phyloP scores from a whole-genome alignment of 345 rosid species.

The Boechera divaricarpa region DNA sequence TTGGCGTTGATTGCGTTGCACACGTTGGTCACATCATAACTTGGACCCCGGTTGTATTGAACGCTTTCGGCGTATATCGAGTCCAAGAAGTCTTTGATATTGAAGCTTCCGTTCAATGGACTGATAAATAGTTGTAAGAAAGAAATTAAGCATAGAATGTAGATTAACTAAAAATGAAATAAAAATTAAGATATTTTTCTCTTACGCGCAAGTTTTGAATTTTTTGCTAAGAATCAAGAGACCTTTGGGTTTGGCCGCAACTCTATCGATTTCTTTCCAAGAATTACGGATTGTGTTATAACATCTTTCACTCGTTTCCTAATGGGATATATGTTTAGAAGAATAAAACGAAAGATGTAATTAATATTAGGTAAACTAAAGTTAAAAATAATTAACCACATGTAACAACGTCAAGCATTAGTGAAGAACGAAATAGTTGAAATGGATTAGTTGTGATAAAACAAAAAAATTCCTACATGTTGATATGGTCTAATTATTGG shows the following conservation, averaged over 20 bases:
- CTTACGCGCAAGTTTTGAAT: slow-evolving; percentile 67
- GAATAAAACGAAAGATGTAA: background rate
- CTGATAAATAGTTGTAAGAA: slow-evolving; percentile 7
- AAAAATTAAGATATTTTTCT: background rate
- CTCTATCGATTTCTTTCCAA: slow-evolving; percentile 59
- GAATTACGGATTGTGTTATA: slow-evolving; percentile 55
- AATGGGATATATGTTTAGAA: background rate
- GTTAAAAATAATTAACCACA: background rate
- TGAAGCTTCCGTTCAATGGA: slow-evolving; percentile 35
- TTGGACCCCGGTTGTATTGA: slow-evolving; percentile 53
- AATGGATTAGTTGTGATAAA: background rate
- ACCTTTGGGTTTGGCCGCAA: slow-evolving; percentile 59
- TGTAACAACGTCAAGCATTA: background rate
- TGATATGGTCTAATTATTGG: background rate
- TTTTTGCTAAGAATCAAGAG: slow-evolving; percentile 55
- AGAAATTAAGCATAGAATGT: background rate
- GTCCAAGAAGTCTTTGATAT: slow-evolving; percentile 42
- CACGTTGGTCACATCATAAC: slow-evolving; percentile 43
- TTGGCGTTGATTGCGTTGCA: slow-evolving; percentile 50
- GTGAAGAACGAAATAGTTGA: background rate
- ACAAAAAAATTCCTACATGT: background rate
- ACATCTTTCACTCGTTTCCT: slow-evolving; percentile 70
- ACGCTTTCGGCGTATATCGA: slow-evolving; percentile 41
- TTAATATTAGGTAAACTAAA: too few relatives aligned
- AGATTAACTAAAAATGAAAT: background rate